Conservation (phyloP, 2,329 filamentous ascomycete genomes). For the Aureobasidium zeae region DNA sequence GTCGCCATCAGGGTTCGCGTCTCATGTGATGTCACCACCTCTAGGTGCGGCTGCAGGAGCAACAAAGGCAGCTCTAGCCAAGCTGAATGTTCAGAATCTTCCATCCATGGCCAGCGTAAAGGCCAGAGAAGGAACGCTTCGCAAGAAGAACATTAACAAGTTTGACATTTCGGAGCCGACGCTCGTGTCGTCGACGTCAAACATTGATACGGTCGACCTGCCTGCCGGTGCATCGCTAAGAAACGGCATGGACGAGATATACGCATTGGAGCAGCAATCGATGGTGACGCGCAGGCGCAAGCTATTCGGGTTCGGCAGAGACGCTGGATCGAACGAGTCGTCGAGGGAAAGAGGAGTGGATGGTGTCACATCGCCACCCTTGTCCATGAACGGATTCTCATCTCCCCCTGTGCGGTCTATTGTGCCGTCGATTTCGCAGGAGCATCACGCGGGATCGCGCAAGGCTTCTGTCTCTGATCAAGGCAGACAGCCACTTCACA, state of each 20-base stretch:
- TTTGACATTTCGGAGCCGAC: conserved; percentile 53
- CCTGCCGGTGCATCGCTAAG: conserved; percentile 46
- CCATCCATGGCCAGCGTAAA: conserved; percentile 1
- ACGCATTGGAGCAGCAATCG: conserved; percentile 30
- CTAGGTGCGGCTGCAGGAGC: neutral
- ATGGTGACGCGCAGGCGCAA: conserved; percentile 48
- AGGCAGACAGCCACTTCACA: neutral
- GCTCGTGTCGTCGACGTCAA: conserved; percentile 46
- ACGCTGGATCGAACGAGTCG: conserved; percentile 1
- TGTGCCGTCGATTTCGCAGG: conserved; percentile 6
- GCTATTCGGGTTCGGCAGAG: conserved; percentile 24
- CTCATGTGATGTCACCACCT: conserved; percentile 5
- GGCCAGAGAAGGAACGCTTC: conserved; percentile 20
- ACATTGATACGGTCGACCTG: conserved; percentile 49
- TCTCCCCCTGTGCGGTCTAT: conserved; percentile 1
- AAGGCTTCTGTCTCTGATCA: conserved; percentile 2
- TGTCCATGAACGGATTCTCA: conserved; percentile 9
- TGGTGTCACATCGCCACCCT: conserved; percentile 3
- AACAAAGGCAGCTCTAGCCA: neutral
- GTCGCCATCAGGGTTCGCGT: conserved; percentile 2
- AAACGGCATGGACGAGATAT: conserved; percentile 39
- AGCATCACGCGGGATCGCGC: conserved; percentile 8
- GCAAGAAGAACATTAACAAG: conserved; percentile 53
- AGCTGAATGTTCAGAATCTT: neutral
- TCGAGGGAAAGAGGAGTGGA: conserved; percentile 1